These are phyloP conservation scores for Mychonastes homosphaera DNA, from an alignment of 139 green algal species.

Conservation along the genomic window DNA sequence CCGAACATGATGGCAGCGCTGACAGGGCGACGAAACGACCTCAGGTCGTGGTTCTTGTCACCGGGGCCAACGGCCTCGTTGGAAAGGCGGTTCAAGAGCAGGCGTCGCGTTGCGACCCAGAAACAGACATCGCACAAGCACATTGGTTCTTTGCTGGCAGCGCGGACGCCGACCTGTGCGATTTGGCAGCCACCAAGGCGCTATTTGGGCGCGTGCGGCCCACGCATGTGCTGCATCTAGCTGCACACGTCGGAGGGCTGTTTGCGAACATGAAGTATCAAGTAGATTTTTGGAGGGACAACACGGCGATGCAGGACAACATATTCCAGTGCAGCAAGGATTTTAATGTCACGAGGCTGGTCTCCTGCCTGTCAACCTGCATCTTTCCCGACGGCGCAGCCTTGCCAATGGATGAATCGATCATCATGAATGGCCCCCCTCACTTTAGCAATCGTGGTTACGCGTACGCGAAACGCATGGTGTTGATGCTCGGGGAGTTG, in stretches of 20 bases:
- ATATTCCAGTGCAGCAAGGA: conserved; percentile 36
- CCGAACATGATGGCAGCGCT: too few relatives aligned
- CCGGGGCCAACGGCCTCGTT: conserved; percentile 31
- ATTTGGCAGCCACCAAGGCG: conserved; percentile 20
- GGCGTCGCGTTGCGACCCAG: too few relatives aligned
- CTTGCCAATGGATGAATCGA: conserved; percentile 47
- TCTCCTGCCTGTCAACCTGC: conserved; percentile 48
- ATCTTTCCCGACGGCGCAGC: conserved; percentile 47
- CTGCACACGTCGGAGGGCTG: conserved; percentile 36
- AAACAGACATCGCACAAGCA: conserved; percentile 16
- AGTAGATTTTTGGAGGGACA: conserved; percentile 37
- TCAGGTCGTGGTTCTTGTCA: conserved; percentile 33
- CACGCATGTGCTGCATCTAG: conserved; percentile 43
- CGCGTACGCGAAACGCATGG: conserved; percentile 40
- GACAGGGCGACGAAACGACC: too few relatives aligned
- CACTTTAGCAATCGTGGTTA: conserved; percentile 44
- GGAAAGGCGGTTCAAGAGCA: conserved; percentile 31
- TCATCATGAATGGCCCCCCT: conserved; percentile 42
- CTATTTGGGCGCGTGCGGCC: conserved; percentile 38
- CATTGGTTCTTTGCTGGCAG: conserved; percentile 31
- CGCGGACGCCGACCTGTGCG: conserved; percentile 36
- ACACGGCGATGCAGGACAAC: conserved; percentile 44
- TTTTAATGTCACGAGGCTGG: conserved; percentile 34
- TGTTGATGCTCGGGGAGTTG: conserved; percentile 37
- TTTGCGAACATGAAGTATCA: conserved; percentile 45